These are phyloP conservation scores for Trichoderma polysporum DNA, from an alignment of 2,329 filamentous ascomycete species.

Conservation along the genomic window DNA sequence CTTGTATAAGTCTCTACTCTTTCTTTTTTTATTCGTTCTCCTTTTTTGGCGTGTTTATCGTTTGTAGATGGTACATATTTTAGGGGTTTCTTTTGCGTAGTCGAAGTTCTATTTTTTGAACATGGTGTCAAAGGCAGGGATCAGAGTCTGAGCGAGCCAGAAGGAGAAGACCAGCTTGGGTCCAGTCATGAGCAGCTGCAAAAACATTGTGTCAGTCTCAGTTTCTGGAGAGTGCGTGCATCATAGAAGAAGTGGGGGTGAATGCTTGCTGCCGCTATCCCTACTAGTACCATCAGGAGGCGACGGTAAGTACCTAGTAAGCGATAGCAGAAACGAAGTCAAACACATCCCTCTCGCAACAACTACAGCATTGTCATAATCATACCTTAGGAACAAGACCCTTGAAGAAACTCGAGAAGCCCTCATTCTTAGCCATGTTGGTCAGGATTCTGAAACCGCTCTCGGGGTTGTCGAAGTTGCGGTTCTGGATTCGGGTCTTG, in stretches of 20 bases:
- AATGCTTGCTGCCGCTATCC: not conserved
- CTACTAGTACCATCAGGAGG: not conserved
- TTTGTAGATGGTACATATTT: conserved; percentile 9
- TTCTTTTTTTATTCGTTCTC: not conserved
- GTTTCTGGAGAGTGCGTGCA: not conserved
- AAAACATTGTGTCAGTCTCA: conserved; percentile 24
- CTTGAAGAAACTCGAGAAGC: conserved; percentile 90
- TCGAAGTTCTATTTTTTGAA: conserved; percentile 15
- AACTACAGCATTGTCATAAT: not conserved
- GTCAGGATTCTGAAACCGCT: conserved; percentile 86
- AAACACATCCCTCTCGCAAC: not conserved
- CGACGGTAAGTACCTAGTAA: not conserved
- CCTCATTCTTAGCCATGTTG: conserved; percentile 93
- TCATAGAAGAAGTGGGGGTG: not conserved
- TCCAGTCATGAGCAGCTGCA: conserved; percentile 89
- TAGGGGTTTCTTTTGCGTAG: not conserved
- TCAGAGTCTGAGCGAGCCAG: conserved; percentile 98
- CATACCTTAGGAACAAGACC: conserved; percentile 84
- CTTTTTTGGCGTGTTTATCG: conserved; percentile 3
- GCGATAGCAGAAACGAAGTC: not conserved
- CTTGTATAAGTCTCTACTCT: not conserved
- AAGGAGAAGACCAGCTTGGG: conserved; percentile 99
- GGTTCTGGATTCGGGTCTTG: conserved; percentile 97
- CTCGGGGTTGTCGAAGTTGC: conserved; percentile 98
- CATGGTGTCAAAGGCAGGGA: conserved; percentile 74